Conservation (phyloP, 768 basidiomycete genomes). For the Boletus vermiculosoides region DNA sequence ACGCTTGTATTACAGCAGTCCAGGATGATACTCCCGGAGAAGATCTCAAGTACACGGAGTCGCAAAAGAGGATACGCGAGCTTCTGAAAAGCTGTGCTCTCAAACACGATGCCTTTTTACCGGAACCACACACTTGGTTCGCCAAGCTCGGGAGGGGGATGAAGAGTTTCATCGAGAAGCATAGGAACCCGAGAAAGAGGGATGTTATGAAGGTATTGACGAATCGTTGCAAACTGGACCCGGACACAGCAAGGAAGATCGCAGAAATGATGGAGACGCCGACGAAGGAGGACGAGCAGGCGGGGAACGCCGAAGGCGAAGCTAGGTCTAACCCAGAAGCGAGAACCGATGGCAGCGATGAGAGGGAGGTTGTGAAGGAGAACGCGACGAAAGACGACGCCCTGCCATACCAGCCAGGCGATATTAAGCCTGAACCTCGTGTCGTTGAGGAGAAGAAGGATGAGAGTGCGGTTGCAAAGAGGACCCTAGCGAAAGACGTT, state of each 20-base stretch:
- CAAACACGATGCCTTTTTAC: conserved; percentile 9
- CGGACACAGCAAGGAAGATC: conserved; percentile 24
- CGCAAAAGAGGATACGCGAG: conserved; percentile 18
- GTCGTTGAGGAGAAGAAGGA: not conserved
- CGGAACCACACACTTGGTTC: conserved; percentile 21
- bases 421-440: not conserved
- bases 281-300: not conserved
- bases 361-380: not conserved
- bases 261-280: conserved; percentile 19
- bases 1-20: conserved; percentile 33
- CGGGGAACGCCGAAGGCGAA: not conserved
- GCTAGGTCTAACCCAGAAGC: not conserved
- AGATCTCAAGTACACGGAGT: conserved; percentile 23
- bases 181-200: conserved; percentile 14
- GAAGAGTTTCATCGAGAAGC: conserved; percentile 17
- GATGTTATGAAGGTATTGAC: conserved; percentile 20
- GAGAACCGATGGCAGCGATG: not conserved
- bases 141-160: conserved; percentile 11
- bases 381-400: not conserved
- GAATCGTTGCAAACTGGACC: conserved; percentile 28
- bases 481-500: not conserved
- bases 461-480: not conserved
- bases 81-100: conserved; percentile 19
- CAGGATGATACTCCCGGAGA: conserved; percentile 21
- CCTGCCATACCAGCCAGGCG: not conserved